These are phyloP conservation scores for Pulveroboletus sp. DNA, from an alignment of 768 basidiomycete genomes.

Conservation along the genomic window DNA sequence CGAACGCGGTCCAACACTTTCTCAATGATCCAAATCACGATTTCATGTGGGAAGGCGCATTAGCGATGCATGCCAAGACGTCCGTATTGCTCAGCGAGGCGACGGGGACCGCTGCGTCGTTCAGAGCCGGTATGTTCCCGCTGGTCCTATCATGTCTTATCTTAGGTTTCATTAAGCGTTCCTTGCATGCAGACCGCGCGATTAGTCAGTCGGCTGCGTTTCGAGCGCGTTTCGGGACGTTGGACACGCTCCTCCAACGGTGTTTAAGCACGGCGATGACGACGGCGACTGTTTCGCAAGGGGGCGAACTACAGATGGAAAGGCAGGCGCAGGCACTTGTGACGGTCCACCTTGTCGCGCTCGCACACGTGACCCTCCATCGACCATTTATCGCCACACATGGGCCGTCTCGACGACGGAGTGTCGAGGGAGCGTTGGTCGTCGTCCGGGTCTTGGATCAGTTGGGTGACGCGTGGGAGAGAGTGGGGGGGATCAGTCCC, in stretches of 20 bases:
- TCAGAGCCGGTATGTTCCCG: slow-evolving; percentile 23
- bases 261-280: slow-evolving; percentile 12
- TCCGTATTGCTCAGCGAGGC: slow-evolving; percentile 35
- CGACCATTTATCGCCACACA: slow-evolving; percentile 15
- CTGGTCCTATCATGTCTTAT: background rate
- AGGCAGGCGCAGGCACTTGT: slow-evolving; percentile 5
- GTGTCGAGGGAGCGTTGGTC: slow-evolving; percentile 13
- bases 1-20: slow-evolving; percentile 14
- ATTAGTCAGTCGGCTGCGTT: slow-evolving; percentile 41
- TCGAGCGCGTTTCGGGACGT: slow-evolving; percentile 38
- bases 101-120: slow-evolving; percentile 23
- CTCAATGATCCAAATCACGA: slow-evolving; percentile 12
- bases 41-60: slow-evolving; percentile 5
- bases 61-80: slow-evolving; percentile 25
- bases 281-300: background rate
- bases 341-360: slow-evolving; percentile 19
- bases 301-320: background rate
- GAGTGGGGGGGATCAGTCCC: slow-evolving; percentile 10
- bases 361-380: slow-evolving; percentile 25
- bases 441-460: slow-evolving; percentile 15
- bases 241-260: slow-evolving; percentile 43
- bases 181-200: slow-evolving; percentile 33
- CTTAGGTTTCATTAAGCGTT: too few species aligned
- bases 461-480: slow-evolving; percentile 1
- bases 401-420: slow-evolving; percentile 10